Conservation (phyloP, 176 grass and related monocot species). For the Triticum urartu region DNA sequence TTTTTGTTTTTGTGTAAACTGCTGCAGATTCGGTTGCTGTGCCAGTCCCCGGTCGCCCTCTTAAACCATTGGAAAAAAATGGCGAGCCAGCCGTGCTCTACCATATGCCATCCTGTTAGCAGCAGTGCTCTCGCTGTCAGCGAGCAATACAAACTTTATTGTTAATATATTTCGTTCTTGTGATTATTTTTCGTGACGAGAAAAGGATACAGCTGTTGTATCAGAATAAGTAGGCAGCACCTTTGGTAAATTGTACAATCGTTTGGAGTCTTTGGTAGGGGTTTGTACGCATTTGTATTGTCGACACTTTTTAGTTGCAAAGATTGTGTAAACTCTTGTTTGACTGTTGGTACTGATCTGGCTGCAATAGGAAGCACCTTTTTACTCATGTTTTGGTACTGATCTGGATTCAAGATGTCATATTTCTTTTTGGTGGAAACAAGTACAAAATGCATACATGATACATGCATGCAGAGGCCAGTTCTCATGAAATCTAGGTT, state of each 20-base stretch:
- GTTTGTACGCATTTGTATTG: background rate
- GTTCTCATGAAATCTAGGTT: too few species aligned
- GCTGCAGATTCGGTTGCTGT: conserved; percentile 21
- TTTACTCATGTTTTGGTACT: background rate
- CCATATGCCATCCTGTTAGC: background rate
- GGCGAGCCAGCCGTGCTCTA: background rate
- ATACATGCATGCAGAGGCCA: too few species aligned
- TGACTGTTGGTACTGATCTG: background rate
- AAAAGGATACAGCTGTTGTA: conserved; percentile 41
- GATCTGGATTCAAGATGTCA: too few species aligned
- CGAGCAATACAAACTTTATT: conserved; percentile 29
- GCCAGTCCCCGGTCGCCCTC: background rate
- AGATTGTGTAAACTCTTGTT: background rate
- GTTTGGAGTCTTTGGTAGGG: background rate
- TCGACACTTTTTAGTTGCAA: background rate
- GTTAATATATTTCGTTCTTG: conserved; percentile 56
- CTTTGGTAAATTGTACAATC: background rate
- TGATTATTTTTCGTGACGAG: conserved; percentile 41
- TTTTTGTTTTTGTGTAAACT: conserved; percentile 35
- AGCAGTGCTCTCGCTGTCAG: background rate
- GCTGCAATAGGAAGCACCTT: background rate
- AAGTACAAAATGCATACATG: too few species aligned
- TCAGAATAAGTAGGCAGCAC: background rate
- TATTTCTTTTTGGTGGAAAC: too few species aligned
- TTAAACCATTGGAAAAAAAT: conserved; percentile 2